Evolutionary conservation across 495 filamentous ascomycete genomes (phyloP), one percentile per base, ranked within the genome.

Genomic region (Clavariopsis aquatica): DNA sequence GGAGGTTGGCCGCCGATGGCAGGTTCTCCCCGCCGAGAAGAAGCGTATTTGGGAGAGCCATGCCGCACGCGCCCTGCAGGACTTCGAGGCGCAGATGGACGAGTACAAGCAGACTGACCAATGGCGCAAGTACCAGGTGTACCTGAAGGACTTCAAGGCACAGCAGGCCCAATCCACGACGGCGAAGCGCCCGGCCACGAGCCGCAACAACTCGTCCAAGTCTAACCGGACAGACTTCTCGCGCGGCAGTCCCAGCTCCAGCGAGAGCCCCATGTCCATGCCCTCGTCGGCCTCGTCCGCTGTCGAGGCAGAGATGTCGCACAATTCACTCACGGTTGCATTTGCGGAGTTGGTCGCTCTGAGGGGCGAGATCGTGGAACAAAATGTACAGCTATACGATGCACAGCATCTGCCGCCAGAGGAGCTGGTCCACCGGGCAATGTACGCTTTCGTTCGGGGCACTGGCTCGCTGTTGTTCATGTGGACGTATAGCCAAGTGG

Each of bases 1-100:
- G 29, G 68, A 70, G 49, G 70, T 72, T 3, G 70, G 70, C n/a
- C 27, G 61, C 22, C 51, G 53, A 59, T 72, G 70, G 70, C 68
- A 68, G 46, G 28, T 51, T 19, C 60, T 72, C 0, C 55, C 59
- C 17, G 36, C 60, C 17, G 68, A 66, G 19, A 41, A 57, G 43
- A 72, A 70, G 57, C 68, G 61, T n/a, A 46, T 56, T 1, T 70
- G 68, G 64, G 70, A 70, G 47, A 62, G 60, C 52, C 49, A 71
- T 19, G 70, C 70, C 17, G 70, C 70, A 28, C 54, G 51, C 19
- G 70, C 68, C 2, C 61, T 65, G 56, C 59, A 70, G n/a, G 60
- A 65, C 26, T 70, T 60, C 34, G 64, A 68, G 57, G 47, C 29
- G 1, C 64, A 70, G 36, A 70, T 72, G 64, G 70, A 70, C 34